These are phyloP conservation scores for Pythium rishiriense DNA, from an alignment of 352 stramenopile genomes.

Conservation along the genomic window DNA sequence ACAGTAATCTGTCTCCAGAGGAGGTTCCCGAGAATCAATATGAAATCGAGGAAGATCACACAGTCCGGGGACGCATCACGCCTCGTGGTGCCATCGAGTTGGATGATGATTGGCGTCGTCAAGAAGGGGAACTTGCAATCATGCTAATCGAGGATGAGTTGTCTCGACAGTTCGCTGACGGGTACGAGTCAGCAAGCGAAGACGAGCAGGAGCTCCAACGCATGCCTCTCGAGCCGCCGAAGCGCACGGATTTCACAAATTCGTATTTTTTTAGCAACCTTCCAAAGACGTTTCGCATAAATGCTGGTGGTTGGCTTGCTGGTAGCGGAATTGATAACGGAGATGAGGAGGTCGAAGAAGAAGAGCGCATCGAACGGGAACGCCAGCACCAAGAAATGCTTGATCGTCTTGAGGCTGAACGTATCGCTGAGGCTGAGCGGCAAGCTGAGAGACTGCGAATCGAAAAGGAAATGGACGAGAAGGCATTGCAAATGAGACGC, in stretches of 20 bases:
- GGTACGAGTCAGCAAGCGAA: conserved; percentile 39
- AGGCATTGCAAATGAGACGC: conserved; percentile 46
- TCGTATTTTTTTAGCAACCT: conserved; percentile 79
- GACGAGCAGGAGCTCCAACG: conserved; percentile 44
- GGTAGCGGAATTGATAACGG: conserved; percentile 71
- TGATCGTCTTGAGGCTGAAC: conserved; percentile 62
- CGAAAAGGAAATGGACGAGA: conserved; percentile 70
- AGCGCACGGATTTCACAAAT: conserved; percentile 63
- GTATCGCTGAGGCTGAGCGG: conserved; percentile 51
- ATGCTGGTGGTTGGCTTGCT: conserved; percentile 45
- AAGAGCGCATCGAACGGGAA: conserved; percentile 61
- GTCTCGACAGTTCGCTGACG: conserved; percentile 32
- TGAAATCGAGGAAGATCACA: neutral
- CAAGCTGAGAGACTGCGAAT: conserved; percentile 47
- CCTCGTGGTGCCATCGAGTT: neutral
- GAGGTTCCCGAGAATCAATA: neutral
- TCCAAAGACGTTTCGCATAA: conserved; percentile 42
- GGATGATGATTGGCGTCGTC: conserved; percentile 15
- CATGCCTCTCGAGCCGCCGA: conserved; percentile 40
- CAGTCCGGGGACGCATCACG: neutral
- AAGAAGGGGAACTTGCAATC: conserved; percentile 27
- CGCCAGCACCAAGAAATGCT: conserved; percentile 55
- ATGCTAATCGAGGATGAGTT: conserved; percentile 42
- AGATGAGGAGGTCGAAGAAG: conserved; percentile 73
- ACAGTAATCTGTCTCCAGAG: neutral